A percentile compares a stretch with the other conserved stretches of the same genome.
phyloP scores from a whole-genome alignment of 371 early-diverging fungal species.

The Rhizopus delemar region DNA sequence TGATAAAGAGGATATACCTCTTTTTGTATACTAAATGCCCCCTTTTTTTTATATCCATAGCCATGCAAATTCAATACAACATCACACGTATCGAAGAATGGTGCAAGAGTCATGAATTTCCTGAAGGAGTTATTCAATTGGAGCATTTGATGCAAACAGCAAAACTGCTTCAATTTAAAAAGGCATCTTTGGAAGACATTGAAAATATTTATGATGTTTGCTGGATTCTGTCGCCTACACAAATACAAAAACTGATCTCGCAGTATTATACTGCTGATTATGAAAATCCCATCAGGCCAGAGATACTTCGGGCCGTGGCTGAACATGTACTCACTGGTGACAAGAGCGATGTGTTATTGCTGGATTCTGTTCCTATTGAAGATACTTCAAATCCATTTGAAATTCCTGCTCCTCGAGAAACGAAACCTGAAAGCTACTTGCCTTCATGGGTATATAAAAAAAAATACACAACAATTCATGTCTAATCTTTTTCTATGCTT shows the following conservation, averaged over 20 bases:
- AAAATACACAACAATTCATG: too few species aligned
- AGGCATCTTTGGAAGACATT: slow-evolving; percentile 87
- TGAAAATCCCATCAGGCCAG: slow-evolving; percentile 86
- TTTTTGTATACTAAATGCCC: background rate
- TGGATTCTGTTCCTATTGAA: slow-evolving; percentile 82
- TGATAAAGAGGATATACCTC: background rate
- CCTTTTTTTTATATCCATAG: slow-evolving; percentile 12
- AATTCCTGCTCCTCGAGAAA: slow-evolving; percentile 60
- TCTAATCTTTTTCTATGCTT: background rate
- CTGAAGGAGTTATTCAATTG: slow-evolving; percentile 89
- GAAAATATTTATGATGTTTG: slow-evolving; percentile 96
- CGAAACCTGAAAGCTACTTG: slow-evolving; percentile 56
- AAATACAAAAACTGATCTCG: slow-evolving; percentile 93
- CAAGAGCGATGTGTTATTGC: slow-evolving; percentile 84
- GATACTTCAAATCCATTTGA: slow-evolving; percentile 67
- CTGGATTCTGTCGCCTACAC: slow-evolving; percentile 90
- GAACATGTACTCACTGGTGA: slow-evolving; percentile 84
- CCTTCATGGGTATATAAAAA: slow-evolving; percentile 53
- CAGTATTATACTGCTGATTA: slow-evolving; percentile 78
- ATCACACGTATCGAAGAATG: slow-evolving; percentile 95
- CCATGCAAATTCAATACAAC: slow-evolving; percentile 98
- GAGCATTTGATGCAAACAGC: slow-evolving; percentile 94
- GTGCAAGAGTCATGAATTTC: slow-evolving; percentile 91
- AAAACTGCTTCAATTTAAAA: slow-evolving; percentile 92
- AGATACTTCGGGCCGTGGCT: slow-evolving; percentile 88